Evolutionary conservation across 306 rosid species (phyloP).

Genomic region (Potentilla sterilis): DNA sequence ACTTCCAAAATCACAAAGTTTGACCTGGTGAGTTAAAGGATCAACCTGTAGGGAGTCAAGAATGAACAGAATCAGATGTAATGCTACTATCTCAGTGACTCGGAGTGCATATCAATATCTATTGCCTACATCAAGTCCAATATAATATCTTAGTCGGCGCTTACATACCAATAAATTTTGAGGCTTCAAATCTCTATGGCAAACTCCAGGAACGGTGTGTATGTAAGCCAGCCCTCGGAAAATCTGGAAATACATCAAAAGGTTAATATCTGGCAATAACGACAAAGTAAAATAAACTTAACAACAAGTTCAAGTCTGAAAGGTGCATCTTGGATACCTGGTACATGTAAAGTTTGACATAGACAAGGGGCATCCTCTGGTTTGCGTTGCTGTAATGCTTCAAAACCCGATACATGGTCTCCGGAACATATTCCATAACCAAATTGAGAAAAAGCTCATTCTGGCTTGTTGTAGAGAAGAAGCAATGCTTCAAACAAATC

Average conservation of each 20-base stretch:
- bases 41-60: conserved; percentile 65
- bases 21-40: conserved; percentile 93
- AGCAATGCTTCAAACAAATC: conserved; percentile 85
- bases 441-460: conserved; percentile 91
- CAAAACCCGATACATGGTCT: conserved; percentile 78
- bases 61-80: conserved; percentile 16
- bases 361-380: conserved; percentile 85
- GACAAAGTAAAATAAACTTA: not conserved
- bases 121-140: not conserved
- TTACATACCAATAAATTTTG: conserved; percentile 83
- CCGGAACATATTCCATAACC: conserved; percentile 98
- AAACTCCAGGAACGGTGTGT: conserved; percentile 86
- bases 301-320: not conserved
- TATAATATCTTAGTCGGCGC: not conserved
- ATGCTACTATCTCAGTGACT: not conserved
- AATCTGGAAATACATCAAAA: conserved; percentile 46
- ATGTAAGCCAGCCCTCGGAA: conserved; percentile 92
- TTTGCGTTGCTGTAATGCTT: conserved; percentile 76
- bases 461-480: conserved; percentile 88
- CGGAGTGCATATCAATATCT: not conserved
- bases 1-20: conserved; percentile 95
- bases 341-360: conserved; percentile 88
- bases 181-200: conserved; percentile 97
- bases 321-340: conserved; percentile 49
- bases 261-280: conserved; percentile 19